Conservation (phyloP, 2,329 filamentous ascomycete genomes). For the Aspergillus sp. region DNA sequence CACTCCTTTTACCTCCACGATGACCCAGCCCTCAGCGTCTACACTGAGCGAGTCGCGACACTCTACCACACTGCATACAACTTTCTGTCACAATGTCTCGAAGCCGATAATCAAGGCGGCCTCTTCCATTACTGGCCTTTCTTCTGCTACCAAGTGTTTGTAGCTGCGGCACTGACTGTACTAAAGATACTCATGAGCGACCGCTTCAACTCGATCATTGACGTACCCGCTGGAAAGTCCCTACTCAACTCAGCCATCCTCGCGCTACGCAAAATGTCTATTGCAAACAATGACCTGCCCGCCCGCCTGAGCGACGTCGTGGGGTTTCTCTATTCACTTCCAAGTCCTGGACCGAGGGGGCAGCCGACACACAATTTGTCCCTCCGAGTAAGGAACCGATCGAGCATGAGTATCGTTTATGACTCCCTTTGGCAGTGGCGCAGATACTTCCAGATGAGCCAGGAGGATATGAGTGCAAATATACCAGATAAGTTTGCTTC, state of each 20-base stretch:
- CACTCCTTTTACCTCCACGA: not conserved
- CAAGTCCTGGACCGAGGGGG: not conserved
- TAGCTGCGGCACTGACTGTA: not conserved
- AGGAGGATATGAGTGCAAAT: not conserved
- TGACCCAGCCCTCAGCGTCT: not conserved
- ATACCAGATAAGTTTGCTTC: no score
- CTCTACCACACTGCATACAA: not conserved
- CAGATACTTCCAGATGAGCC: not conserved
- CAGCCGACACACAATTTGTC: not conserved
- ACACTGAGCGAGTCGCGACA: not conserved
- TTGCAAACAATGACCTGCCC: not conserved
- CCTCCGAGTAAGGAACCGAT: not conserved
- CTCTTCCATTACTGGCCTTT: not conserved
- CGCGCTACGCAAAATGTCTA: not conserved
- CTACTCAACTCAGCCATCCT: not conserved
- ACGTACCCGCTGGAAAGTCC: not conserved
- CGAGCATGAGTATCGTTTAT: not conserved
- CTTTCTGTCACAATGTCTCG: not conserved
- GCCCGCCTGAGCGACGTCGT: not conserved
- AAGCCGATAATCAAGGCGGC: not conserved
- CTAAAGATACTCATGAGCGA: not conserved
- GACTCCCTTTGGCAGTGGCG: not conserved
- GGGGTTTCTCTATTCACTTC: not conserved
- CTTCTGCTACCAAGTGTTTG: not conserved
- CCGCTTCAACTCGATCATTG: not conserved